These are phyloP conservation scores for Agrocybe pediades DNA, from an alignment of 768 basidiomycete species.

Conservation along the genomic window DNA sequence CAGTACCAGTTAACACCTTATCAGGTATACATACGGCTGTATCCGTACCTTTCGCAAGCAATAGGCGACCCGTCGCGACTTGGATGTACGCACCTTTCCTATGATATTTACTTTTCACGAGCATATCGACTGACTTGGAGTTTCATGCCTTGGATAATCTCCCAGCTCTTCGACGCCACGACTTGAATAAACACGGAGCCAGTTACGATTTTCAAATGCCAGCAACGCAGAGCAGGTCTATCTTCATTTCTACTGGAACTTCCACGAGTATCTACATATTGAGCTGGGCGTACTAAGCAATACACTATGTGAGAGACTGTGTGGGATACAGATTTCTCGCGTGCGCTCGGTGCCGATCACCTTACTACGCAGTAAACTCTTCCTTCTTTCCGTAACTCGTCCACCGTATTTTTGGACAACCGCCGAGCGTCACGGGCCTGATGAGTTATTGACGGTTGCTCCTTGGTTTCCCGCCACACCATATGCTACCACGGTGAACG, in stretches of 20 bases:
- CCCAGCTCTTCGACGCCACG: too few species aligned
- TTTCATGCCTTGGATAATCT: too few species aligned
- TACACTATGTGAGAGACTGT: too few species aligned
- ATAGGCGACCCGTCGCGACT: too few species aligned
- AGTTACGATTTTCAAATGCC: neutral
- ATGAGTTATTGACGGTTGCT: conserved; percentile 14
- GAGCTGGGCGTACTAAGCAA: neutral
- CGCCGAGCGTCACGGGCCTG: conserved; percentile 15
- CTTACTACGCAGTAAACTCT: neutral
- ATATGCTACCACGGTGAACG: neutral
- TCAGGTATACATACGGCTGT: too few species aligned
- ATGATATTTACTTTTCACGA: too few species aligned
- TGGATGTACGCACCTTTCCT: too few species aligned
- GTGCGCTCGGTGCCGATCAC: conserved; percentile 11
- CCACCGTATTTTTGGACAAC: conserved; percentile 11
- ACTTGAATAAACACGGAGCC: too few species aligned
- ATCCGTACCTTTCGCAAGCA: too few species aligned
- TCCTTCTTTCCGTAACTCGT: neutral
- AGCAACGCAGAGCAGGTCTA: too few species aligned
- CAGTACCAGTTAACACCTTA: neutral
- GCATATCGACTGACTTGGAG: too few species aligned
- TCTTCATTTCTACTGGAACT: neutral
- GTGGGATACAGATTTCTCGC: too few species aligned
- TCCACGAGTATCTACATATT: neutral
- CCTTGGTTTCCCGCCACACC: neutral